A percentile compares a stretch with the other conserved stretches of the same genome.
Evolutionary conservation across 306 rosid genomes (phyloP).

Genomic region (Vigna hirtella): DNA sequence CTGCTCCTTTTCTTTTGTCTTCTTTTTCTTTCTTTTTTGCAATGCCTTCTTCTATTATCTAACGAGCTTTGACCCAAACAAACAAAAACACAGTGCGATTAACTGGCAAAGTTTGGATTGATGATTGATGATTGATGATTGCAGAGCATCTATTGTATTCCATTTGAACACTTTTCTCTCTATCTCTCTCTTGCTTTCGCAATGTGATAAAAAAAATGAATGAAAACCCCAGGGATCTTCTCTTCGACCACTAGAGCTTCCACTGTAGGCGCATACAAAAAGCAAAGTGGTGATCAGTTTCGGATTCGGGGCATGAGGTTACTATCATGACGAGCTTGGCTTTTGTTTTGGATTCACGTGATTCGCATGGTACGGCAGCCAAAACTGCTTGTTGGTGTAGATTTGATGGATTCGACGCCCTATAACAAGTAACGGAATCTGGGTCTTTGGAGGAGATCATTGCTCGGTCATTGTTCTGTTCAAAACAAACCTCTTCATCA

Average conservation of each 20-base stretch:
- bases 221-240: conserved; percentile 41
- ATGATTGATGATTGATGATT: conserved; percentile 50
- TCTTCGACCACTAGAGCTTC: conserved; percentile 3
- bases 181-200: conserved; percentile 3
- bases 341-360: conserved; percentile 71
- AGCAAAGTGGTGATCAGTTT: conserved; percentile 33
- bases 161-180: not conserved
- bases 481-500: no score
- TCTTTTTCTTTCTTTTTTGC: conserved; percentile 39
- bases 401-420: conserved; percentile 68
- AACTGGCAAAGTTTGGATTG: conserved; percentile 27
- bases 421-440: conserved; percentile 49
- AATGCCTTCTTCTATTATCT: conserved; percentile 38
- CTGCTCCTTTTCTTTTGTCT: conserved; percentile 48
- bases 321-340: conserved; percentile 53
- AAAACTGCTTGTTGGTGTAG: conserved; percentile 51
- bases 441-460: not conserved
- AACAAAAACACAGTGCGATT: not conserved
- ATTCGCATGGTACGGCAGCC: conserved; percentile 61
- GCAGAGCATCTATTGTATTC: not conserved
- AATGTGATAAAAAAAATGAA: conserved; percentile 39
- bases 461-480: conserved; percentile 44
- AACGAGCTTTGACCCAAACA: conserved; percentile 59
- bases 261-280: conserved; percentile 45
- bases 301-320: conserved; percentile 58